Base-by-base conservation (phyloP, 1,139 yeast species). In the Hyphopichia fennica region DNA sequence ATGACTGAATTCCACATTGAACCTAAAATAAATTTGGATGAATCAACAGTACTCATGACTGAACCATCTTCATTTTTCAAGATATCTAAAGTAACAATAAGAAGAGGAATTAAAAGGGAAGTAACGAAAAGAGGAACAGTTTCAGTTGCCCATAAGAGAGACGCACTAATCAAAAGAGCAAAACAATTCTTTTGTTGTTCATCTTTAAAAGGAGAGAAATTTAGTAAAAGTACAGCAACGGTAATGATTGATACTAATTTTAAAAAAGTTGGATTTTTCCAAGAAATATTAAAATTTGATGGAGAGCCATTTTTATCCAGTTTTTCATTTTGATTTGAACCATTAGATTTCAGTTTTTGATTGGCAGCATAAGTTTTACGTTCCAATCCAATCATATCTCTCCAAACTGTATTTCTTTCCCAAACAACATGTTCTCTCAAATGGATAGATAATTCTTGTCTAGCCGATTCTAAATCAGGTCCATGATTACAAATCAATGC, bases 351-450 rank as follows among this genome's bases (percentile, higher is more conserved):
- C 25, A 51, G 41, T 40, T 50, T 52, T 2, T 64, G 52, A 41
- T 60, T 65, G 5, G 78, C 77, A 7, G 77, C 77, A 44, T 70
- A 68, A 19, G 65, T 57, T 45, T 74, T 82, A 57, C 95, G 79
- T 62, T 91, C 96, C 56, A 90, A 67, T 11, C 93, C 93, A 59
- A 90, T 84, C 88, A 91, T 84, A 55, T 82, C 87, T 54, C 83
- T 77, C 88, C 88, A 83, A 5, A 82, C 82, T 0, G 87, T 82
- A 47, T 82, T 80, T 63, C 88, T 71, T 58, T 83, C 88, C 85
- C 88, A 84, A 9, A 84, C 87, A 40, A 84, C 84, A 54, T 82
- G 87, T 48, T 84, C 89, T 56, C 87, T 75, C 45, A 84, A 65
- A 52, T 77, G 82, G 4, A 84, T 74, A 40, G 82, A 79, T 48